These are phyloP conservation scores for Fusarium metavorans DNA, from an alignment of 2,329 filamentous ascomycete species.

Conservation along the genomic window DNA sequence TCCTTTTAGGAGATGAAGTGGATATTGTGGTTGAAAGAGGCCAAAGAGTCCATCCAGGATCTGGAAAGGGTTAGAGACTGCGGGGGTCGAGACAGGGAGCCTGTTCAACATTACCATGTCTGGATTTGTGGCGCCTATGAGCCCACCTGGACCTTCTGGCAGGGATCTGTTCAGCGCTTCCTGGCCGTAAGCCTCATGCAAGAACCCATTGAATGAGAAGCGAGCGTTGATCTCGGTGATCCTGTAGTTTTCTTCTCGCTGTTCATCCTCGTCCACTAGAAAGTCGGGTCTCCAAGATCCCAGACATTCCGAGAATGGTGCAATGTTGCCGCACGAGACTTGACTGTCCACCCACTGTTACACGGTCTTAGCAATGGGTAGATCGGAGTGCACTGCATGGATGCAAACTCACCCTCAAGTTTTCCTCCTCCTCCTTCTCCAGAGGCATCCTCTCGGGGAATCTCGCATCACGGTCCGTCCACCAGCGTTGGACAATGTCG, in stretches of 20 bases:
- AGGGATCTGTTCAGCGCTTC: slow-evolving; percentile 37
- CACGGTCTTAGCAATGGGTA: background rate
- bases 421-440: slow-evolving; percentile 44
- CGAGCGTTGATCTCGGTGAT: slow-evolving; percentile 58
- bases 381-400: background rate
- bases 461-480: slow-evolving; percentile 47
- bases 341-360: slow-evolving; percentile 48
- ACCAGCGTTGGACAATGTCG: slow-evolving; percentile 56
- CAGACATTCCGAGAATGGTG: slow-evolving; percentile 32
- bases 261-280: slow-evolving; percentile 46
- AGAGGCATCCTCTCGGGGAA: slow-evolving; percentile 52
- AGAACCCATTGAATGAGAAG: slow-evolving; percentile 55
- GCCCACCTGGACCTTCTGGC: slow-evolving; percentile 4
- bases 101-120: slow-evolving; percentile 32
- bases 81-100: background rate
- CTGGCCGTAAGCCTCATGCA: slow-evolving; percentile 48
- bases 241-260: slow-evolving; percentile 41
- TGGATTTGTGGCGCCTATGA: slow-evolving; percentile 43
- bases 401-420: slow-evolving; percentile 41
- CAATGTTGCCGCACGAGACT: slow-evolving; percentile 39
- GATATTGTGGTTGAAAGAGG: slow-evolving; percentile 46
- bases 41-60: slow-evolving; percentile 47
- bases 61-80: slow-evolving; percentile 33
- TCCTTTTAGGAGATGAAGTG: slow-evolving; percentile 54
- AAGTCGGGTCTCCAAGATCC: slow-evolving; percentile 57